Evolutionary conservation across 78 protist species (phyloP), one percentile per base, ranked within the genome.

Genomic region (Protostelium mycophagum): DNA sequence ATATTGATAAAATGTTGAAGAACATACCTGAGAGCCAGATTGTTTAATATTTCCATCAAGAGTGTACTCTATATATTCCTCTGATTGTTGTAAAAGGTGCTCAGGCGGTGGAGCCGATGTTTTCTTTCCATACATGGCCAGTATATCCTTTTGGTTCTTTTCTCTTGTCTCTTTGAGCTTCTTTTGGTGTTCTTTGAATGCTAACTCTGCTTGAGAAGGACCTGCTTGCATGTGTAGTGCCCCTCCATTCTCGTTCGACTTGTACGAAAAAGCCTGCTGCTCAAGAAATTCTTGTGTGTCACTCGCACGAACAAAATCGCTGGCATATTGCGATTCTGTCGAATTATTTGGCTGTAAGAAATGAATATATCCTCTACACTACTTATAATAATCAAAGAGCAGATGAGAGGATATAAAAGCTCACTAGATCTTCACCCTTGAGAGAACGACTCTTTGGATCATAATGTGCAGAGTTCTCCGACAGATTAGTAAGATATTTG

Each of bases 391-490:
- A 83, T 1, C 35, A 37, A 5, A 1, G 63, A 85, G 29, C 34
- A 28, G 38, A 25, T 28, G 36, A 25, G 87, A 85, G 34, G 85
- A 0, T 35, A 86, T 29, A 1, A 0, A 85, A 5, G 85, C 35
- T 9, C 0, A 0, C n/a, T n/a, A n/a, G n/a, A n/a, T n/a, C n/a
- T n/a, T n/a, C n/a, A n/a, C n/a, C n/a, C n/a, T n/a, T n/a, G n/a
- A n/a, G n/a, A n/a, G n/a, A n/a, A 25, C 99, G 97, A 25, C 99
- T 96, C 94, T 98, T 98, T 10, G 99, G 99, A 89, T 99, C 99
- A 91, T 99, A 99, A 89, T 94, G 90, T 1, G 99, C 99, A 0
- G 97, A 91, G 87, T 99, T 95, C 63, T 83, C 63, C 93, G 98
- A 99, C 34, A 98, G 88, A 89, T 99, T 98, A 38, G 83, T 90